Evolutionary conservation across 2,329 filamentous ascomycete genomes (phyloP), one percentile per base, ranked within the genome.

Genomic region (Oidium heveae): DNA sequence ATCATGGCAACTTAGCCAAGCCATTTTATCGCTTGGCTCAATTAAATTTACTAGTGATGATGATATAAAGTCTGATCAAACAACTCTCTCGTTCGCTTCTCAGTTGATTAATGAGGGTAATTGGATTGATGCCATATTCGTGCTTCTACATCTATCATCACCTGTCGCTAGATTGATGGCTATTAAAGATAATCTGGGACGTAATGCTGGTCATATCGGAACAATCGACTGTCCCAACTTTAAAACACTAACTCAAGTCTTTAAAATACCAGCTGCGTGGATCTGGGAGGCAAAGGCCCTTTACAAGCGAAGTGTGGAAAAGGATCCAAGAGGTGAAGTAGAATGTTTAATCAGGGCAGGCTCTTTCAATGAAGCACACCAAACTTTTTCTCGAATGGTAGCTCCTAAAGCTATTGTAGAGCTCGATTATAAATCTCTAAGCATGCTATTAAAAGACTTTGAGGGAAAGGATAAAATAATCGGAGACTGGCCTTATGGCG

Each of bases 281-380:
- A 74, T 96, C 53, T 94, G 85, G 79, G 78, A 86, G 57, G 86
- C 91, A 18, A 85, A 88, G 64, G 88, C 88, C 13, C 72, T 89
- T 15, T 82, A 83, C 66, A 87, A 86, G 68, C 82, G 84, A 57
- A 80, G 80, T 56, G 77, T 80, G 50, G 77, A 75, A 62, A 77
- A 79, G 58, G 79, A 88, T 64, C 73, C 82, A 12, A 74, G 73
- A 49, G 71, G 72, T 5, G 86, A 94, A 66, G 84, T 89, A 10
- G 74, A 82, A 55, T 91, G 81, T 62, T 78, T 98, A 13, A 74
- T 96, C 56, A 78, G 79, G 52, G 89, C 87, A 1, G 75, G 76
- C 41, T 79, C 84, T 44, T 84, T 80, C 67, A 73, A 78, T 33
- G 85, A 91, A 64, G 91, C 91, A 0, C 91, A 96, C 67, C 76